A percentile compares a stretch with the other conserved stretches of the same genome.
phyloP scores from a whole-genome alignment of 108 stramenopile genomes.

The Pinguiococcus pyrenoidosus region DNA sequence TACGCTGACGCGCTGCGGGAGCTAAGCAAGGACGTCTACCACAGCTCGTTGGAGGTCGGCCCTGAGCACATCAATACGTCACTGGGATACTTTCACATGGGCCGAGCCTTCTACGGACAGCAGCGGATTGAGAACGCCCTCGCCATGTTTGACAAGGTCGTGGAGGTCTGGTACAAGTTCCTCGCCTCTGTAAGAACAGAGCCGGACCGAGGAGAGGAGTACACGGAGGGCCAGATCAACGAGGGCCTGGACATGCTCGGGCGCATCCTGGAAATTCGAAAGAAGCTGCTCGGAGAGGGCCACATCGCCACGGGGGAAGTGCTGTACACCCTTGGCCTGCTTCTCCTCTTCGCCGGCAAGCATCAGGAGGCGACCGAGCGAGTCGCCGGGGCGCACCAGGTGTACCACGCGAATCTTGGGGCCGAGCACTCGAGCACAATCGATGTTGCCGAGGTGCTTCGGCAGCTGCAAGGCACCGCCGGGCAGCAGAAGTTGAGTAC shows the following conservation, averaged over 20 bases:
- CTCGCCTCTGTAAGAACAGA: conserved; percentile 19
- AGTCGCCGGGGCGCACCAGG: too few relatives aligned
- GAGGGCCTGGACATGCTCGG: conserved; percentile 36
- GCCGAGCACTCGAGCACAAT: too few relatives aligned
- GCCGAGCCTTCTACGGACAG: conserved; percentile 38
- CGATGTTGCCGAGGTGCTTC: too few relatives aligned
- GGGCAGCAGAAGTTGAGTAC: too few relatives aligned
- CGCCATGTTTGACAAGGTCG: conserved; percentile 47
- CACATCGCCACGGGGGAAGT: conserved; percentile 46
- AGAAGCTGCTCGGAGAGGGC: conserved; percentile 34
- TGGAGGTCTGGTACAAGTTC: conserved; percentile 49
- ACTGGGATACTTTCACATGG: conserved; percentile 40
- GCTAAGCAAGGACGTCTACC: conserved; percentile 37
- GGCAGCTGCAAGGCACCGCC: too few relatives aligned
- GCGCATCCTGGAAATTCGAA: conserved; percentile 23
- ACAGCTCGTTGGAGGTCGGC: conserved; percentile 25
- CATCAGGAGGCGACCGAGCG: too few relatives aligned
- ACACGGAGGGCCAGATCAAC: conserved; percentile 23
- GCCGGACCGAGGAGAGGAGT: conserved; percentile 13
- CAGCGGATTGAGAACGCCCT: conserved; percentile 34
- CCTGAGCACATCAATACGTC: conserved; percentile 44
- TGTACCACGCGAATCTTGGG: too few relatives aligned
- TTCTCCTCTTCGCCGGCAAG: conserved; percentile 31
- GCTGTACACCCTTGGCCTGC: conserved; percentile 38
- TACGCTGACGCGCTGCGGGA: conserved; percentile 27